These are phyloP conservation scores for Candida sanyaensis DNA, from an alignment of 1,139 yeast genomes.

Conservation along the genomic window DNA sequence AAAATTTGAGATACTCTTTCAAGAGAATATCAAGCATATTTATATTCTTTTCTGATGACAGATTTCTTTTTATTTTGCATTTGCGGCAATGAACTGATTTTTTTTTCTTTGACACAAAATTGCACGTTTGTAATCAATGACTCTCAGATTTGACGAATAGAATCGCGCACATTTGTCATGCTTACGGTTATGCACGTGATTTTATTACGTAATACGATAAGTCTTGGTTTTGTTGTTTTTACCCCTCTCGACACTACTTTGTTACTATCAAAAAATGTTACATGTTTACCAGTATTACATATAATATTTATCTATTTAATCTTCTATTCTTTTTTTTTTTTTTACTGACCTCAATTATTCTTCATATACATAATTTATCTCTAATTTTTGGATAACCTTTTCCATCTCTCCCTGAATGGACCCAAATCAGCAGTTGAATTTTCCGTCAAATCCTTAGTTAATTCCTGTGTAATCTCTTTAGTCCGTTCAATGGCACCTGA, in stretches of 20 bases:
- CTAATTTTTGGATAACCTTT: slow-evolving; percentile 7
- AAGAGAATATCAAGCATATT: not conserved
- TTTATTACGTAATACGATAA: not conserved
- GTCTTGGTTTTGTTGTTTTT: not conserved
- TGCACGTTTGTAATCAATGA: not conserved
- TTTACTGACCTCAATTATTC: too few species aligned
- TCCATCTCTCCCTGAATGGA: slow-evolving; percentile 15
- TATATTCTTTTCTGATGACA: not conserved
- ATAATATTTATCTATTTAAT: not conserved
- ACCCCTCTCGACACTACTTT: not conserved
- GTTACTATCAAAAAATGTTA: not conserved
- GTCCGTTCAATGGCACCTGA: not conserved
- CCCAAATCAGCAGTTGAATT: slow-evolving; percentile 15
- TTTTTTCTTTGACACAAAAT: not conserved
- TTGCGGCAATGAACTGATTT: slow-evolving; percentile 1
- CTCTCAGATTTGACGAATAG: slow-evolving; percentile 10
- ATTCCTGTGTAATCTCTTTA: slow-evolving; percentile 3
- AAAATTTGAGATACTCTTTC: not conserved
- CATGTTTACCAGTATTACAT: not conserved
- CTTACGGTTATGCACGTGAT: slow-evolving; percentile 9
- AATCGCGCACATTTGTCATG: slow-evolving; percentile 12
- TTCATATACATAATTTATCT: not conserved
- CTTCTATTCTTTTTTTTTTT: not conserved
- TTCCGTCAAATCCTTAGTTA: slow-evolving; percentile 9
- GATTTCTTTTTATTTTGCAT: not conserved